Evolutionary conservation across 768 basidiomycete genomes (phyloP), one percentile per base, ranked within the genome.

Genomic region (Xerocomus spinulosus): DNA sequence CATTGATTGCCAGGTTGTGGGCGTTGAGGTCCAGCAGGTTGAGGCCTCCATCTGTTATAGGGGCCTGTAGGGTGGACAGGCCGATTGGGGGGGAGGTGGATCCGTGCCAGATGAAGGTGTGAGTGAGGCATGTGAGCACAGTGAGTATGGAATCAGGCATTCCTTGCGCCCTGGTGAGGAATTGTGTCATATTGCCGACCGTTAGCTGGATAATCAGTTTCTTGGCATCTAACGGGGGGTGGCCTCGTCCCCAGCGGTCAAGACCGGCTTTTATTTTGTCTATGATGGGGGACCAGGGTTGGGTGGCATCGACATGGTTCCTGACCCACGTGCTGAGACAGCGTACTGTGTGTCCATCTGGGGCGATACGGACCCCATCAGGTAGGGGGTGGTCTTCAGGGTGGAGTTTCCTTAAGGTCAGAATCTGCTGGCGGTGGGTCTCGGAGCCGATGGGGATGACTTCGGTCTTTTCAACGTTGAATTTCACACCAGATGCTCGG

Each of bases 381-480:
- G 18, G 14, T 1, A 52, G 13, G 8, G 42, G 42, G 1, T 1
- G 9, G 2, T 49, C 51, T 0, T 24, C 3, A 3, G 47, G 33
- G 24, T 52, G 42, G 1, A 52, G 13, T 7, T 20, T 2, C 0
- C 42, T n/a, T n/a, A n/a, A 0, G 1, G 42, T 20, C 0, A 15
- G 1, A 0, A 47, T 5, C 8, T 28, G 5, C 2, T 46, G 1
- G 2, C 43, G 0, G 26, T 57, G 48, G 15, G n/a, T 1, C 13
- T 23, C 1, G 0, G 42, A 35, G 0, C 73, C 71, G 0, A 73
- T 55, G 0, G 59, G 63, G 1, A 78, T 33, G 1, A 64, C 52
- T 15, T 65, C 49, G 0, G 61, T 65, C 21, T 65, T 65, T 7
- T 21, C 33, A 0, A 57, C 4, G 30, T 65, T 65, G 5, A 65